Base-by-base conservation (phyloP, 768 basidiomycete species). In the Rhizopogon roseolus region DNA sequence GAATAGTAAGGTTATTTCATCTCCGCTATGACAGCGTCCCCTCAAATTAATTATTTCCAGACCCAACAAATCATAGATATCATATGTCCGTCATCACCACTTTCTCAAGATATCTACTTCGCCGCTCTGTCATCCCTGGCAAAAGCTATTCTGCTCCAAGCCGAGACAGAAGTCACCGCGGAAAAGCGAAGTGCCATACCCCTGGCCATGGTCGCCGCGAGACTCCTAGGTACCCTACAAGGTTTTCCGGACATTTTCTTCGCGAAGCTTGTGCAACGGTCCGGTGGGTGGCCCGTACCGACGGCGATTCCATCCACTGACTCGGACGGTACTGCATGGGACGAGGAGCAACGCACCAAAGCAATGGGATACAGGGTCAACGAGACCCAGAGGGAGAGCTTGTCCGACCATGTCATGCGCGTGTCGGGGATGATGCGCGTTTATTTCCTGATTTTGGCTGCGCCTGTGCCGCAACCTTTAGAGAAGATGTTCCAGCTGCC, bases 141-240 rank as follows among this genome's bases (percentile, higher is more conserved):
- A 44, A 98, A 98, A 65, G 76, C 84, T 16, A 85, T 98, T 56
- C 78, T 98, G 41, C 77, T 90, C 34, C 96, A 98, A 72, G 94
- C 94, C 16, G 94, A 97, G 73, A 88, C 86, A 0, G 96, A 98
- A 69, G 90, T 96, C 8, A 83, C 88, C 1, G 93, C 94, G 2
- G 90, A 95, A 69, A 85, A 88, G 62, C 83, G 84, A 29, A 88
- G 88, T 22, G 94, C 93, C 0, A 76, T 79, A 37, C 96, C 96
- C 0, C 79, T 99, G 22, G 91, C 90, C 0, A 80, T 81, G 32
- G 82, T 97, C 10, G 71, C 90, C 3, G 78, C 88, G 57, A 84
- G 80, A 57, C 76, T 98, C 29, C 77, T 93, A 51, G 76, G 40
- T 78, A 84, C 49, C 62, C 61, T 84, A 3, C 73, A 76, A 5